Conservation (phyloP, 2,329 filamentous ascomycete genomes). For the Penicillium polonicum region DNA sequence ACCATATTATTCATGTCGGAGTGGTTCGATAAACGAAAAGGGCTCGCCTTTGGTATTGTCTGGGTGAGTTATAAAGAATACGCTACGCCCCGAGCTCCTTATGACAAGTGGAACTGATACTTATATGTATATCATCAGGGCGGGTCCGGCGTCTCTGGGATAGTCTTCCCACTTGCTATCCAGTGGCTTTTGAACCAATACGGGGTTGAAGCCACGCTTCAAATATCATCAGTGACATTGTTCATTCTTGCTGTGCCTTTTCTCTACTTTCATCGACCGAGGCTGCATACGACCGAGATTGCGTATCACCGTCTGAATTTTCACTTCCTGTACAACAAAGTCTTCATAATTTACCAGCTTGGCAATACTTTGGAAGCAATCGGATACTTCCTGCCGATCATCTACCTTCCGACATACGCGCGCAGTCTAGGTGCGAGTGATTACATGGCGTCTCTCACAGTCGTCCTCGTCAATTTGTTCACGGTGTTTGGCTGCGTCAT, state of each 20-base stretch:
- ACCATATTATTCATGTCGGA: conserved; percentile 51
- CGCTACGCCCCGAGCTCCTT: neutral
- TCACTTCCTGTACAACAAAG: conserved; percentile 30
- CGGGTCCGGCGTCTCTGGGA: conserved; percentile 34
- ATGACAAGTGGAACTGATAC: neutral
- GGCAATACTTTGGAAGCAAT: conserved; percentile 35
- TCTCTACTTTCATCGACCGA: conserved; percentile 33
- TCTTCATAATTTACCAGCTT: conserved; percentile 39
- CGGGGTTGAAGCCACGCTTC: conserved; percentile 27
- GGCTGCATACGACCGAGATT: conserved; percentile 22
- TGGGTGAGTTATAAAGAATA: conserved; percentile 35
- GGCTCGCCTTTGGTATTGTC: conserved; percentile 51
- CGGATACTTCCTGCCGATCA: conserved; percentile 38
- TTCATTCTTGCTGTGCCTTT: conserved; percentile 43
- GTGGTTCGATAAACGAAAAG: conserved; percentile 51
- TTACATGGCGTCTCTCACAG: conserved; percentile 24
- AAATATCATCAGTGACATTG: conserved; percentile 26
- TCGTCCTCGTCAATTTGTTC: conserved; percentile 32
- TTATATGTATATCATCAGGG: conserved; percentile 16
- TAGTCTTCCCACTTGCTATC: conserved; percentile 32
- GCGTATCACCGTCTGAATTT: conserved; percentile 31
- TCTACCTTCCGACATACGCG: conserved; percentile 36
- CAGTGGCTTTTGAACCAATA: conserved; percentile 33
- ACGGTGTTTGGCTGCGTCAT: conserved; percentile 40
- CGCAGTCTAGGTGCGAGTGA: conserved; percentile 23